Base-by-base conservation (phyloP, 2,329 filamentous ascomycete species). In the Xylaria sp. region DNA sequence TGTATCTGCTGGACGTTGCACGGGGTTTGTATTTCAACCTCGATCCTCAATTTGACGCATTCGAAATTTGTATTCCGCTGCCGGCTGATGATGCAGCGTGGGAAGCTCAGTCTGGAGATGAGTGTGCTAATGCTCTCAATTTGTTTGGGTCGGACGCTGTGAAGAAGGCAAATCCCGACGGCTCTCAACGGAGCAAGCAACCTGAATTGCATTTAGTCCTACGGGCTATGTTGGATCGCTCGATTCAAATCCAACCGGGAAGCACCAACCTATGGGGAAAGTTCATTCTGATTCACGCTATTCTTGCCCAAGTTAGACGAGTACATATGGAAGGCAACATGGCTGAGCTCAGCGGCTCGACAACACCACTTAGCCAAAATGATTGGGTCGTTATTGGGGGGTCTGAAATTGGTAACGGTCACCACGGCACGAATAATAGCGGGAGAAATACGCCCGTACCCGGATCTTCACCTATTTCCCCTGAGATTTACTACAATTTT, bases 201-300 rank as follows among this genome's bases (percentile, higher is more conserved):
- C 85, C 90, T 1, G 85, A 88, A 71, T 82, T 92, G 77, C 82
- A 87, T 67, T 81, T 87, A 65, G 88, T 87, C 1, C 80, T 93
- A 61, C 84, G 85, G 59, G 84, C 87, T 1, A 80, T 93, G 47
- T 81, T 92, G 61, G 84, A 90, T 68, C 79, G 81, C 5, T 85
- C 82, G 10, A 84, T 86, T 69, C 83, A 86, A 54, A 87, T 92
- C 61, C 86, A 88, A 64, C 86, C 87, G 3, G 86, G 88, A 50
- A 86, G 86, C 25, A 93, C 90, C 1, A 93, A 93, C 72, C 81
- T 90, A 1, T 91, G 89, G 73, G 89, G 89, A 39, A 93, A 93
- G 74, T 93, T 93, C 73, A 86, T 93, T 62, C 78, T 93, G 53
- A 87, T 93, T 7, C 91, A 93, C 73, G 87, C 86, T 13, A 81